Percentiles rank a stretch among this genome's conserved stretches.
Evolutionary conservation across 148 eudicot genomes (phyloP).

Genomic region (Amaranthus cruentus): DNA sequence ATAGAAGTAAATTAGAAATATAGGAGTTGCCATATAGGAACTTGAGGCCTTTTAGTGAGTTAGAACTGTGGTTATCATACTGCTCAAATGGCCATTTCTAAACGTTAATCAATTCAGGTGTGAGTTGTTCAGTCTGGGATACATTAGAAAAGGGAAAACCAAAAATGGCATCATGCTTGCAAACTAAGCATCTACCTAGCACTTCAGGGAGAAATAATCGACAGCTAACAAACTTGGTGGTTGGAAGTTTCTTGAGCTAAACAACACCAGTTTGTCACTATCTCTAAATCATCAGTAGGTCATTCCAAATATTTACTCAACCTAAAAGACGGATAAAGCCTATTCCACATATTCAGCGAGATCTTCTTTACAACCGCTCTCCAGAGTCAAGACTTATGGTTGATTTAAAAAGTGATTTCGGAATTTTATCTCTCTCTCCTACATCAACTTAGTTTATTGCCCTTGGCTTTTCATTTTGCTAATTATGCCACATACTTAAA

Average conservation of each 20-base stretch:
- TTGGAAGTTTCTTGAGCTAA: neutral
- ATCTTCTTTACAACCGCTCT: neutral
- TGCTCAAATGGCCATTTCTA: neutral
- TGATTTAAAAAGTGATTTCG: no score
- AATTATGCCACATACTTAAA: no score
- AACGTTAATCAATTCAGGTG: neutral
- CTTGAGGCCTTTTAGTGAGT: neutral
- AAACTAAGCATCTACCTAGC: neutral
- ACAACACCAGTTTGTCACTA: neutral
- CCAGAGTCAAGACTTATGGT: neutral
- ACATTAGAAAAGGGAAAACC: neutral
- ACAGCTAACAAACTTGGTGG: neutral
- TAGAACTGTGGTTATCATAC: neutral
- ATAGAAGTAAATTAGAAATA: neutral
- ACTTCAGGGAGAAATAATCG: neutral
- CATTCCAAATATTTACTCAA: neutral
- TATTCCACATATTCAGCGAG: neutral
- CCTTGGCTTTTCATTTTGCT: no score
- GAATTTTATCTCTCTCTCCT: no score
- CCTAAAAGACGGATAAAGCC: neutral
- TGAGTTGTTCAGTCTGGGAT: neutral
- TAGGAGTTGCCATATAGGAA: neutral
- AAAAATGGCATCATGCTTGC: neutral
- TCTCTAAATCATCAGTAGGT: neutral
- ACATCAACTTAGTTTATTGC: no score